Evolutionary conservation across 331 rosid genomes (phyloP), one percentile per base, ranked within the genome.

Genomic region (Quercus phellos): DNA sequence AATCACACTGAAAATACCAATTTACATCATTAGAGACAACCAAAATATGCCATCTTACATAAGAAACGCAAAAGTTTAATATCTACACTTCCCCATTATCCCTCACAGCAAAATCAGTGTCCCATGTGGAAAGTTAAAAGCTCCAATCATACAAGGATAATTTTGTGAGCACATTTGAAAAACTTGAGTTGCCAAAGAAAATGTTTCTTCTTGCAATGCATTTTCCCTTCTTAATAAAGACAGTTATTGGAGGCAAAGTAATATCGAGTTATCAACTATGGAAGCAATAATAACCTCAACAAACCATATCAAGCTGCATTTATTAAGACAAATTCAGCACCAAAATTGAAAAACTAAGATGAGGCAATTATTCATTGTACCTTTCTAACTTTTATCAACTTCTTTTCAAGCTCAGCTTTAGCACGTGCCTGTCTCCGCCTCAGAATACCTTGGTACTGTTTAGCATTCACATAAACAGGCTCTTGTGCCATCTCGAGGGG

Each of bases 391-490:
- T 92, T 95, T 53, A 95, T 92, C 18, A 88, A 86, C 92, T 92
- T 95, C 92, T 21, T 92, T 83, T 93, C 97, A 73, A 90, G 93
- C 87, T 95, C 99, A 29, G 99, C 99, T 83, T 95, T 95, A 10
- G 99, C 98, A 35, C 97, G 98, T 71, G 99, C 99, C 80, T 92
- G 96, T 83, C 99, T 91, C 68, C 98, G 90, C 92, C 99, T 89
- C 60, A 95, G 87, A 88, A 95, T 95, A 76, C 97, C 99, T 81
- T 90, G 98, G 96, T 92, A 95, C 77, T 95, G 99, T 74, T 95
- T 95, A 21, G 99, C 99, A 75, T 95, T 95, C 83, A 95, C 99
- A 77, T 90, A 95, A 60, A 95, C 99, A 74, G 99, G 99, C 76
- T 95, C 99, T 72, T 95, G 99, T 69, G 97, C 88, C 92, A 92